Conservation (phyloP, 2,329 filamentous ascomycete species). For the Pseudogymnoascus sp. region DNA sequence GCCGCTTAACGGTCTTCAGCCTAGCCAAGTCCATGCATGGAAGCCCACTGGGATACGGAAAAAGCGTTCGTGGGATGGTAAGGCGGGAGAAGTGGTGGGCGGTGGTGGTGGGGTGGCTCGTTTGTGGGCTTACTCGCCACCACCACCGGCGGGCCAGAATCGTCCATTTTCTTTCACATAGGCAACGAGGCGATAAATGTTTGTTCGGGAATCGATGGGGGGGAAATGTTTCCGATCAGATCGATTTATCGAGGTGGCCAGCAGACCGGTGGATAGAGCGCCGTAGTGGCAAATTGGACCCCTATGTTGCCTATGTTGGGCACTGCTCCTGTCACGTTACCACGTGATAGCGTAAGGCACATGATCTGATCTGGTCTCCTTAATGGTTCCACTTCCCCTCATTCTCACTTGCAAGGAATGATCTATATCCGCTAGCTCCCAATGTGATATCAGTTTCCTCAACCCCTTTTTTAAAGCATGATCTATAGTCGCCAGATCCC, state of each 20-base stretch:
- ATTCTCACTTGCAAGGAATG: not conserved
- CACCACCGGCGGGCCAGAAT: not conserved
- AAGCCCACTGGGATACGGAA: not conserved
- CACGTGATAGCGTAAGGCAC: not conserved
- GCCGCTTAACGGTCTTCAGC: not conserved
- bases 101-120: not conserved
- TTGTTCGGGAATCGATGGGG: too few species aligned
- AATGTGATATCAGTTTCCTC: not conserved
- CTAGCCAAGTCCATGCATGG: not conserved
- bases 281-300: not conserved
- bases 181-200: too few species aligned
- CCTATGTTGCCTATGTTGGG: not conserved
- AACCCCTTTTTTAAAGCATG: not conserved
- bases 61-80: too few species aligned
- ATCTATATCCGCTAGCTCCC: not conserved
- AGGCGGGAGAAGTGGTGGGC: not conserved
- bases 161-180: not conserved
- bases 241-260: not conserved
- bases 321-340: not conserved
- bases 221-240: not conserved
- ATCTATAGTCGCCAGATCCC: not conserved
- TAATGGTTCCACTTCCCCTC: not conserved
- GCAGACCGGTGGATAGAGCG: not conserved
- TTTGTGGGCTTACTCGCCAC: not conserved
- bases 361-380: not conserved